Conservation (phyloP, 2,329 filamentous ascomycete species). For the Colletotrichum ledebouriae region DNA sequence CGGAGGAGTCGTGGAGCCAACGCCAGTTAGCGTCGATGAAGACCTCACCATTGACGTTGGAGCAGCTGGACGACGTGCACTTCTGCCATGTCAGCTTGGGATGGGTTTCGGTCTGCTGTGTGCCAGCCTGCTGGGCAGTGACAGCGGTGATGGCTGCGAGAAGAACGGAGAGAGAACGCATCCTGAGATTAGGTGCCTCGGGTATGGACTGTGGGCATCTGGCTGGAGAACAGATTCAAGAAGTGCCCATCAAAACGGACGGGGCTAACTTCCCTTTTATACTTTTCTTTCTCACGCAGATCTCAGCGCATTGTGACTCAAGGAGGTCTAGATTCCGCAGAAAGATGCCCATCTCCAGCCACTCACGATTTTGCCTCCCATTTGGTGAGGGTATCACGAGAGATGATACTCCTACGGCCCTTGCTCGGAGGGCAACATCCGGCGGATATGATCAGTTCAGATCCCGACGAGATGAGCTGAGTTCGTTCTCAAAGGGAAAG, state of each 20-base stretch:
- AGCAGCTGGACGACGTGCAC: conserved; percentile 48
- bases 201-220: neutral
- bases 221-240: neutral
- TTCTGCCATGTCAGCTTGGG: conserved; percentile 47
- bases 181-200: neutral
- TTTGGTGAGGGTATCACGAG: neutral
- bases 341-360: neutral
- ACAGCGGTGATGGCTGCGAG: conserved; percentile 44
- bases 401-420: neutral
- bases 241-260: neutral
- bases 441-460: neutral
- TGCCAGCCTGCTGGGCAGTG: conserved; percentile 5
- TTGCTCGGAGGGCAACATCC: conserved; percentile 18
- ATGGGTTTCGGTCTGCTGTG: conserved; percentile 45
- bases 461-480: neutral
- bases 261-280: conserved; percentile 5
- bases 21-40: conserved; percentile 68
- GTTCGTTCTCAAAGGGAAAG: neutral
- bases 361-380: neutral
- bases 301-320: neutral
- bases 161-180: conserved; percentile 25
- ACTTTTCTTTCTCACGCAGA: neutral
- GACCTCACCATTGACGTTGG: conserved; percentile 58
- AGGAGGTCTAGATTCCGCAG: conserved; percentile 20
- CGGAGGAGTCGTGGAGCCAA: conserved; percentile 57